phyloP scores from a whole-genome alignment of 805 yeast species.

The Nakazawaea ambrosiae region DNA sequence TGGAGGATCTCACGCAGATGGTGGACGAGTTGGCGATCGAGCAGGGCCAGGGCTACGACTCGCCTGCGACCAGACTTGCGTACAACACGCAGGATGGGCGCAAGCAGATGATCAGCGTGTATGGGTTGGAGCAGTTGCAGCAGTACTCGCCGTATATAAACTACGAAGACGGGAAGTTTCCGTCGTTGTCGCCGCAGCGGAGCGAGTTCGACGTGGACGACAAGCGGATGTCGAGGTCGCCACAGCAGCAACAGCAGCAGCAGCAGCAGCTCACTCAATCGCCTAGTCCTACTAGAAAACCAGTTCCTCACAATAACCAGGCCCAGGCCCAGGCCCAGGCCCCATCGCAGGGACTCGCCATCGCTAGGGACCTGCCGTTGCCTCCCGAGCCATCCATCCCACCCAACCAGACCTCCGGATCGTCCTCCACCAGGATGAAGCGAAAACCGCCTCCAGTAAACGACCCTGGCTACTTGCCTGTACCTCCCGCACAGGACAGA shows the following conservation, averaged over 20 bases:
- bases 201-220: background rate
- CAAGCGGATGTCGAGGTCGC: conserved; percentile 1
- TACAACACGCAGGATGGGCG: no score
- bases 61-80: no score
- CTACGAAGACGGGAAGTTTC: conserved; percentile 8
- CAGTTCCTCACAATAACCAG: no score
- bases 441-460: conserved; percentile 9
- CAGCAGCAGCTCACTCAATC: background rate
- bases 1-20: conserved; percentile 1
- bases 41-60: background rate
- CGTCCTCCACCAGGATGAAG: background rate
- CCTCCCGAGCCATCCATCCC: background rate
- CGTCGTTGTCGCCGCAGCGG: conserved; percentile 5
- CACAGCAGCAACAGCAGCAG: conserved; percentile 2
- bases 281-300: no score
- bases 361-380: no score
- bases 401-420: background rate
- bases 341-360: no score
- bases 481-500: background rate
- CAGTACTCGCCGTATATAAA: conserved; percentile 10
- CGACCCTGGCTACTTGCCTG: background rate
- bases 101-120: conserved; percentile 5
- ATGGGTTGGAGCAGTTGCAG: conserved; percentile 10
- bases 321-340: no score
- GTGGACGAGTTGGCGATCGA: conserved; percentile 1